Base-by-base conservation (phyloP, 1,139 yeast genomes). In the Arxiozyma slooffiae region DNA sequence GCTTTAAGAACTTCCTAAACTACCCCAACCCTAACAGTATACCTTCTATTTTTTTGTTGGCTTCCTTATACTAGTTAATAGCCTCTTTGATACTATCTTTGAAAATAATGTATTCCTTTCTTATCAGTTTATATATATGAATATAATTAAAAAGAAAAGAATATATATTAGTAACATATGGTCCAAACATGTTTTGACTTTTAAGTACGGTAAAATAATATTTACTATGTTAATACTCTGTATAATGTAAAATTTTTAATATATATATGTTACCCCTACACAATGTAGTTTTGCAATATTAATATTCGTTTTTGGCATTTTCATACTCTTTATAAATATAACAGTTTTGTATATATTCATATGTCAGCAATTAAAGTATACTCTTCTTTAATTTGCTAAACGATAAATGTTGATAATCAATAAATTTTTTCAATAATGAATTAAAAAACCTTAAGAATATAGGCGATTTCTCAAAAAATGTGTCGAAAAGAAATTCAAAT, bases 71-170 rank as follows among this genome's bases (percentile, higher is more conserved):
- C 41, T 54, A 47, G 11, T 47, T 26, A 21, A 60, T 47, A 8
- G 63, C 56, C 6, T 51, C 53, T 8, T 39, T 41, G 14, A 61
- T 47, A 18, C 57, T 51, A 6, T 59, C 60, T 14, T 52, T 55
- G 37, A 55, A 48, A 7, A 57, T 50, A 39, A 52, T 49, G 41
- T 57, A 56, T 44, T 64, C 68, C 34, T 51, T 55, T 44, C 57
- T 57, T 6, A 64, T 60, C 30, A 52, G 34, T 9, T 26, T 9
- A 26, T 26, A 26, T 26, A 7, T 5, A 8, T 26, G 3, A 9
- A 8, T 9, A 26, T 7, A 26, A 26, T 9, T 14, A 26, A 26
- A 9, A 26, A 26, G 34, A 26, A 26, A 26, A 8, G 34, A 26
- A 2, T 26, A 26, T 3, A 26, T 26, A 36, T 41, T 24, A 41